Evolutionary conservation across 805 yeast genomes (phyloP), one percentile per base, ranked within the genome.

Genomic region (Blastobotrys chiropterorum): DNA sequence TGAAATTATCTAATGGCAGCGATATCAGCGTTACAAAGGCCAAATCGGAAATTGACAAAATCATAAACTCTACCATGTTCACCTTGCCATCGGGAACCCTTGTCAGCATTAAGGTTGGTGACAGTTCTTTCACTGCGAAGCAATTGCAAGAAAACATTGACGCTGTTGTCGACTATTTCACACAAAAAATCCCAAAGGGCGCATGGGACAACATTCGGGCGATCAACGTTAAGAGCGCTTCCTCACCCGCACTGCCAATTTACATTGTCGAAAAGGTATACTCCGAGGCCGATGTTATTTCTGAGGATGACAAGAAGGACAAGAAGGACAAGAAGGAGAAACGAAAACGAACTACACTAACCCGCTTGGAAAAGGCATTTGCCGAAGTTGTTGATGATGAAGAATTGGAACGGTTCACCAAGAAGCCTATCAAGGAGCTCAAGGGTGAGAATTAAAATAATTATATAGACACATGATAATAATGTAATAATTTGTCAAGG

Each of bases 191-290:
- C 15, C 53, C n/a, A 14, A 53, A 51, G 43, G 39, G 42, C 31
- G 67, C 65, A 39, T 61, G 64, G 60, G 60, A 64, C 15, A 68
- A 66, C 21, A 48, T 72, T 15, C 57, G 71, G 31, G 57, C 72
- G 13, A 44, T 76, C 80, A 64, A 85, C 81, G 69, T 78, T 79
- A 89, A 89, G 72, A 76, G 92, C 11, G 71, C 74, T 52, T 67
- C 70, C 42, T 87, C 96, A 17, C 96, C 97, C 17, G 79, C 90
- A 6, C 73, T 94, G 61, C 98, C 99, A 44, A 73, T 94, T 54
- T 94, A 74, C 69, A 80, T 83, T 63, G 74, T 85, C 45, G 83
- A 85, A 30, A 75, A 74, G 57, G 64, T 83, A 48, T 66, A 60
- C 56, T 51, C 54, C 26, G 82, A 78, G 20, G 71, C 69, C 41